Base-by-base conservation (phyloP, 2,329 filamentous ascomycete genomes). In the Fusarium torulosum region DNA sequence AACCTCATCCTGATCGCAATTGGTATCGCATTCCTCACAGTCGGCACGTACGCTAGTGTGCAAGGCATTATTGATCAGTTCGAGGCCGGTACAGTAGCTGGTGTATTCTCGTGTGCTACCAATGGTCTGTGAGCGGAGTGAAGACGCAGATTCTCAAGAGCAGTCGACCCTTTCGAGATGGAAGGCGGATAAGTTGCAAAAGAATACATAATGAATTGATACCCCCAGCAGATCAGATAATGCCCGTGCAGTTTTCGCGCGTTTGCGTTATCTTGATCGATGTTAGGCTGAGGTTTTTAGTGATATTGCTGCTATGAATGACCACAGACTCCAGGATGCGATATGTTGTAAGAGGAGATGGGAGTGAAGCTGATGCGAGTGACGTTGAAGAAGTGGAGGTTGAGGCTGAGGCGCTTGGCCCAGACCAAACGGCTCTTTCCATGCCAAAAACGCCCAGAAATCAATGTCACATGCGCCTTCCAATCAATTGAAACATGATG, bases 11-110 rank as follows among this genome's bases (percentile, higher is more conserved):
- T 97, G 60, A 94, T 96, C 59, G 27, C 85, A 3, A 87, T 91
- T 19, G 94, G 94, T 1, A 52, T 96, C n/a, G 88, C 94, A 70
- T 96, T 97, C 81, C 79, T 97, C 46, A 89, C 85, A 0, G 91
- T 85, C 1, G 94, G 94, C 37, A 97, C 94, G 4, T 97, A 97
- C 74, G 88, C 87, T 35, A 90, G 87, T 61, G 89, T 94, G 0
- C 86, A 92, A 77, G 88, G 87, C 56, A 94, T 94, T 59, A 85
- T 96, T 23, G 83, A 93, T 59, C 89, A 90, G 20, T 97, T 95
- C 74, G 75, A 84, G 31, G 79, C 83, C 1, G 86, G 87, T 5
- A 80, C 80, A 1, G 91, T 96, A 25, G 86, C 90, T 2, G 87
- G 88, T 2, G 87, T 92, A 1, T 97, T 97, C 75, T 88, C 88